Evolutionary conservation across 768 basidiomycete genomes (phyloP).

Genomic region (Amanita jacksonii): DNA sequence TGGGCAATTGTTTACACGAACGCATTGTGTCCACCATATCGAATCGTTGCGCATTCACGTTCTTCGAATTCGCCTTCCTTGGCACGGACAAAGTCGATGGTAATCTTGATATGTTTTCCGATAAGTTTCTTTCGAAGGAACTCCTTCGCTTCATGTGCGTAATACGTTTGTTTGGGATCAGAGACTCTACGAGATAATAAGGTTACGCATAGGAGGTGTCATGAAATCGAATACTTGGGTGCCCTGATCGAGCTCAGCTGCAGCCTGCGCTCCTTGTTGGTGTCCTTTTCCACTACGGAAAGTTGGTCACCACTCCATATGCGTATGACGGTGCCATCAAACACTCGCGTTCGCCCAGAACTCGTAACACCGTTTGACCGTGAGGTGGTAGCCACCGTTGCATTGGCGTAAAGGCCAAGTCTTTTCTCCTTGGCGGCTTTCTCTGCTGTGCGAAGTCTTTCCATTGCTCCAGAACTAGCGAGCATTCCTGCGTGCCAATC

Average conservation of each 20-base stretch:
- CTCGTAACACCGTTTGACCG: constrained; percentile 37
- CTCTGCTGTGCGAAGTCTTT: constrained; percentile 79
- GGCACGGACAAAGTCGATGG: constrained; percentile 84
- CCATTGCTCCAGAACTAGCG: constrained; percentile 74
- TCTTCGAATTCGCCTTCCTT: constrained; percentile 91
- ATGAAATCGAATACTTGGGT: constrained; percentile 48
- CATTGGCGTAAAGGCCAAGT: constrained; percentile 56
- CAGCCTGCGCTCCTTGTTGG: constrained; percentile 67
- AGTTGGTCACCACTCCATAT: constrained; percentile 93
- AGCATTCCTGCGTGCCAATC: constrained; percentile 99
- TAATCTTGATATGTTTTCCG: constrained; percentile 78
- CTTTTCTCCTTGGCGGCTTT: constrained; percentile 70
- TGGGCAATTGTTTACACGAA: too few species aligned
- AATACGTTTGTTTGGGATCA: constrained; percentile 79
- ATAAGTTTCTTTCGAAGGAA: constrained; percentile 88
- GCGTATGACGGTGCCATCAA: constrained; percentile 77
- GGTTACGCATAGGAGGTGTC: neutral
- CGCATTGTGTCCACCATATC: constrained; percentile 74
- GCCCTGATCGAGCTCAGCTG: constrained; percentile 85
- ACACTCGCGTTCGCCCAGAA: constrained; percentile 40
- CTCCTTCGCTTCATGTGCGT: constrained; percentile 88
- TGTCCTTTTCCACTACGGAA: constrained; percentile 66
- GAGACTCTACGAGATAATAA: constrained; percentile 42
- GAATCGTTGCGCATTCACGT: constrained; percentile 84
- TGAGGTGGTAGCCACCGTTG: constrained; percentile 27